Conservation (phyloP, 352 stramenopile species). For the Phytophthora fragariae region DNA sequence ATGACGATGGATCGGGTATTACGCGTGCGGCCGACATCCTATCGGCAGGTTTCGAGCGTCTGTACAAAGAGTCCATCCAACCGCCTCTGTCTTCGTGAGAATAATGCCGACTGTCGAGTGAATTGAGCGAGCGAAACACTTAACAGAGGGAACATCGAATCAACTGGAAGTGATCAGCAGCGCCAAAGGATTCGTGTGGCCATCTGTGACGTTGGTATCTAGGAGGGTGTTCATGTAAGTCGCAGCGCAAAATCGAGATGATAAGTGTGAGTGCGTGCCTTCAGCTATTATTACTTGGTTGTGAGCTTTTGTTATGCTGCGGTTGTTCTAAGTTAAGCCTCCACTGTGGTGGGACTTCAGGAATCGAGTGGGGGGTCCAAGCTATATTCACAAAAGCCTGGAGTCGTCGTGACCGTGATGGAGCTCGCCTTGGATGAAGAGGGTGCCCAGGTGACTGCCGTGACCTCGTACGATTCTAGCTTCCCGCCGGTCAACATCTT, state of each 20-base stretch:
- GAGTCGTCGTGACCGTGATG: conserved; percentile 45
- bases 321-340: conserved; percentile 36
- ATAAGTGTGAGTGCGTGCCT: conserved; percentile 32
- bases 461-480: conserved; percentile 78
- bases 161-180: conserved; percentile 13
- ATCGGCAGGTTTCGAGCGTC: conserved; percentile 65
- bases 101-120: conserved; percentile 4
- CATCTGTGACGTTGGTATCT: conserved; percentile 31
- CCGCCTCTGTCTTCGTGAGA: conserved; percentile 37
- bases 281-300: conserved; percentile 35
- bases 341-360: conserved; percentile 6
- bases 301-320: conserved; percentile 7
- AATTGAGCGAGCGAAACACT: conserved; percentile 9
- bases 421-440: conserved; percentile 86
- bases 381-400: conserved; percentile 13
- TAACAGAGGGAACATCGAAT: conserved; percentile 9
- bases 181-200: conserved; percentile 17
- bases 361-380: neutral
- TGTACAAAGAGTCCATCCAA: conserved; percentile 59
- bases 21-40: conserved; percentile 76
- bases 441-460: conserved; percentile 79
- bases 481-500: conserved; percentile 82
- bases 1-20: conserved; percentile 85
- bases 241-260: conserved; percentile 27
- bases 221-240: conserved; percentile 27